Conservation (phyloP, 2,329 filamentous ascomycete genomes). For the Thelonectria blattea region DNA sequence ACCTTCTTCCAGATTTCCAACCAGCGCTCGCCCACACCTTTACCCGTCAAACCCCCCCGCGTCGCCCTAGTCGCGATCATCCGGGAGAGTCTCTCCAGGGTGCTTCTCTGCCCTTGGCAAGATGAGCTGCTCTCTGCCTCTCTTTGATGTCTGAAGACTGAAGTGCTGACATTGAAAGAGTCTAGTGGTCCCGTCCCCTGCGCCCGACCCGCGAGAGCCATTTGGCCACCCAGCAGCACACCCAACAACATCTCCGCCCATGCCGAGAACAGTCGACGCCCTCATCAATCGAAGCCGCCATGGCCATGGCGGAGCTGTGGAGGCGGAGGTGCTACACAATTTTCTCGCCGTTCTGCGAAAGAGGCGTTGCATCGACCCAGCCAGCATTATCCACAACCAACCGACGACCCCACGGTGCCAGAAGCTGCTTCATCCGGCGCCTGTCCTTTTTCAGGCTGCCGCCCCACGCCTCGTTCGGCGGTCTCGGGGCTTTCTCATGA, state of each 20-base stretch:
- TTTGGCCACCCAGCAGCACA: not conserved
- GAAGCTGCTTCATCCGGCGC: slow-evolving; percentile 7
- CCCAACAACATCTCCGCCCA: not conserved
- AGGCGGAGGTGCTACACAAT: not conserved
- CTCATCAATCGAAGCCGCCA: not conserved
- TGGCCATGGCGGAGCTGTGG: not conserved
- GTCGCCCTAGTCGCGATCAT: slow-evolving; percentile 11
- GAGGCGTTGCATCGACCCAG: slow-evolving; percentile 10
- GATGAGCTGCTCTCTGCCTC: not conserved
- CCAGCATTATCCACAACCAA: slow-evolving; percentile 35
- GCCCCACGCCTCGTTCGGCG: not conserved
- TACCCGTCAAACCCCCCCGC: slow-evolving; percentile 2
- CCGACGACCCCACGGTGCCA: slow-evolving; percentile 36
- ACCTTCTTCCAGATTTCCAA: not conserved
- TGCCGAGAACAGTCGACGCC: not conserved
- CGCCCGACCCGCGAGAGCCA: not conserved
- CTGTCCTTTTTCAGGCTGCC: not conserved
- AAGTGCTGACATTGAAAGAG: not conserved
- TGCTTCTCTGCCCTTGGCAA: not conserved
- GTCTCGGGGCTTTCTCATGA: slow-evolving; percentile 14
- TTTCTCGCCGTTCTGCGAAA: not conserved
- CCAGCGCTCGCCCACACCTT: not conserved
- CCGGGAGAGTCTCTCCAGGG: not conserved
- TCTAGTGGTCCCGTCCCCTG: not conserved
- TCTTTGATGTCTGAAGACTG: not conserved